These are phyloP conservation scores for Gleditsia sinensis DNA, from an alignment of 306 rosid species.

Conservation along the genomic window DNA sequence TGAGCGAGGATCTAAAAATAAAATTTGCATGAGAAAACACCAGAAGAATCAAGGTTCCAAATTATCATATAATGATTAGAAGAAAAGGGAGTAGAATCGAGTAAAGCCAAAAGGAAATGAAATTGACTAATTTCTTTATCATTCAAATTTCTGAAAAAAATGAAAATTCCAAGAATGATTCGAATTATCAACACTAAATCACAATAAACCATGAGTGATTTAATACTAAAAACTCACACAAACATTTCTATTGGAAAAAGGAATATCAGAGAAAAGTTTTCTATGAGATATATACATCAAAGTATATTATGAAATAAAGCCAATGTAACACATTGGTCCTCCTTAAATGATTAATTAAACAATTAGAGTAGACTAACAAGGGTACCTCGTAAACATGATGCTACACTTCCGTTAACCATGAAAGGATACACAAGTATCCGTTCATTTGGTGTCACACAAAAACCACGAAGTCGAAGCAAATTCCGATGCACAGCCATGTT, in stretches of 20 bases:
- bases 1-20: too few species aligned
- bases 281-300: neutral
- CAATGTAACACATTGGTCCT: neutral
- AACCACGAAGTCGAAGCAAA: constrained; percentile 52
- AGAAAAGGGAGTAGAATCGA: too few species aligned
- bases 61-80: too few species aligned
- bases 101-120: too few species aligned
- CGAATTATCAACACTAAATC: neutral
- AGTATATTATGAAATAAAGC: constrained; percentile 16
- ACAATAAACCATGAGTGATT: neutral
- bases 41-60: too few species aligned
- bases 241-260: neutral
- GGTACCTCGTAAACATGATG: constrained; percentile 82
- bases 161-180: too few species aligned
- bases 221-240: neutral
- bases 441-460: constrained; percentile 95
- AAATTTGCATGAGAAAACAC: too few species aligned
- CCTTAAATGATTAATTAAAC: too few species aligned
- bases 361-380: neutral
- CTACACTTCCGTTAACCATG: constrained; percentile 90
- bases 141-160: too few species aligned
- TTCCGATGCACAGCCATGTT: constrained; percentile 84
- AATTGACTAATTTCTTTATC: too few species aligned
- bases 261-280: neutral
- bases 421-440: constrained; percentile 87